Percentiles rank a stretch among this genome's conserved stretches.
phyloP scores from a whole-genome alignment of 176 grass and related monocot species.

The Bolboschoenus planiculmis region DNA sequence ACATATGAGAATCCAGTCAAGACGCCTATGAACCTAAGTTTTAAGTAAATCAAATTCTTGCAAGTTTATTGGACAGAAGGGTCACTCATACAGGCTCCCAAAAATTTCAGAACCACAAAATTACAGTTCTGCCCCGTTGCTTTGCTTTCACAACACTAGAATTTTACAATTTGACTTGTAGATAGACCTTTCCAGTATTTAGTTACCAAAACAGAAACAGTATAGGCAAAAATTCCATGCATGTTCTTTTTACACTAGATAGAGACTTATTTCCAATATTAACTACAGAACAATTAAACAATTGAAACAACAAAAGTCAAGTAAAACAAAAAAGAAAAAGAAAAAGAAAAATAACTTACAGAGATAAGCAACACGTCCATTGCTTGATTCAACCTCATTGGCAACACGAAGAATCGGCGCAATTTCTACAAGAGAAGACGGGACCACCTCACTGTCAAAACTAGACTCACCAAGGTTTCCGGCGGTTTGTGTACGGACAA shows the following conservation, averaged over 20 bases:
- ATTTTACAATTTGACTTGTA: not conserved
- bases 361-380: slow-evolving; percentile 66
- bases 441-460: slow-evolving; percentile 89
- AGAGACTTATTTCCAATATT: not conserved
- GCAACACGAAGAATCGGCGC: slow-evolving; percentile 84
- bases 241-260: not conserved
- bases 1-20: not conserved
- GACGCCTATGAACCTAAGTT: not conserved
- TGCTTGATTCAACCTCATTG: slow-evolving; percentile 64
- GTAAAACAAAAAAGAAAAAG: not conserved
- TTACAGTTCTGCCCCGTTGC: not conserved
- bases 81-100: not conserved
- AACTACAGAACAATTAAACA: not conserved
- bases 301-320: not conserved
- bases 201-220: not conserved
- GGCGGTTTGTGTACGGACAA: slow-evolving; percentile 57
- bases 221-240: not conserved
- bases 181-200: not conserved
- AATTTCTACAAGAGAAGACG: slow-evolving; percentile 69
- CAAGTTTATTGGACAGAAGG: not conserved
- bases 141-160: not conserved
- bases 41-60: not conserved
- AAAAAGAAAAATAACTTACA: slow-evolving; percentile 26
- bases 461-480: slow-evolving; percentile 73
- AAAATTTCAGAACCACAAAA: not conserved